Conservation (phyloP, 2,329 filamentous ascomycete genomes). For the Phaeosphaeria sp. region DNA sequence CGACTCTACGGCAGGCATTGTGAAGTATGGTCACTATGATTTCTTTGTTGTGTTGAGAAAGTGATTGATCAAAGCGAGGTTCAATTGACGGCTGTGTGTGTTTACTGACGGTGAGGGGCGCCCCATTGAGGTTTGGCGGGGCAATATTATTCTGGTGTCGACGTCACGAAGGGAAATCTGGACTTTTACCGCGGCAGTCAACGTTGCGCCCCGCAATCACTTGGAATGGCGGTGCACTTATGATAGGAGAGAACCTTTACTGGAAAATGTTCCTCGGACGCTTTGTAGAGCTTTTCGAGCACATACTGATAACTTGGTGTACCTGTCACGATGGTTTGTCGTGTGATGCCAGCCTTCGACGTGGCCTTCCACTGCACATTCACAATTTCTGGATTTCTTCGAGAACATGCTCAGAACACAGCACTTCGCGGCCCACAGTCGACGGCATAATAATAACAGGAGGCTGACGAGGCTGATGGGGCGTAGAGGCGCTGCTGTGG, state of each 20-base stretch:
- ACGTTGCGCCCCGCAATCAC: not conserved
- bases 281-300: not conserved
- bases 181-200: not conserved
- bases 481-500: not conserved
- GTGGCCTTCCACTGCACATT: not conserved
- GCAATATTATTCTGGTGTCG: constrained; percentile 4
- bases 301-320: not conserved
- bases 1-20: constrained; percentile 50
- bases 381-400: not conserved
- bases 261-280: not conserved
- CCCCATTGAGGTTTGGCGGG: constrained; percentile 9
- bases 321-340: not conserved
- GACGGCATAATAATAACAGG: not conserved
- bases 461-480: not conserved
- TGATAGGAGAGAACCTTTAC: not conserved
- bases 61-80: not conserved
- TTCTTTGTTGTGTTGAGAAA: not conserved
- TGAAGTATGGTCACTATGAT: not conserved
- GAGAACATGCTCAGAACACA: not conserved
- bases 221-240: not conserved
- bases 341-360: not conserved
- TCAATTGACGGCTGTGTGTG: not conserved
- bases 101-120: not conserved
- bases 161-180: constrained; percentile 8
- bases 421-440: not conserved